Evolutionary conservation across 2,329 filamentous ascomycete genomes (phyloP).

Genomic region (Davidsoniella virescens): DNA sequence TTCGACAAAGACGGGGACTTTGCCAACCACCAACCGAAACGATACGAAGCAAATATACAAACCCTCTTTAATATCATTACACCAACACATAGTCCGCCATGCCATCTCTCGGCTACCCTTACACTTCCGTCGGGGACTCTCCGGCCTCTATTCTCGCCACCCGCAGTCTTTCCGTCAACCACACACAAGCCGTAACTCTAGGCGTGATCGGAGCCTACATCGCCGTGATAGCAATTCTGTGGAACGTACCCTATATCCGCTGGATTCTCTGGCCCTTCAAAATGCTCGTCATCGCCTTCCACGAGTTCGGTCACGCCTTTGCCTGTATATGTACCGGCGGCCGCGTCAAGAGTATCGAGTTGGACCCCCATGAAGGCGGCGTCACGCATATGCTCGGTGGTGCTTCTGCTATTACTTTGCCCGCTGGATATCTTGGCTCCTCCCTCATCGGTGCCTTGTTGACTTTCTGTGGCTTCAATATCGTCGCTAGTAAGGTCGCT

Average conservation of each 20-base stretch:
- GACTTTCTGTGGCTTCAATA: constrained; percentile 68
- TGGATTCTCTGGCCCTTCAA: constrained; percentile 71
- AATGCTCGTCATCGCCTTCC: constrained; percentile 75
- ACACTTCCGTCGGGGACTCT: constrained; percentile 4
- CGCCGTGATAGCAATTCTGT: constrained; percentile 57
- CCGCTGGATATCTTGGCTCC: constrained; percentile 63
- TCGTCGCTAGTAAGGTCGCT: constrained; percentile 65
- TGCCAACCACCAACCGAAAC: no score
- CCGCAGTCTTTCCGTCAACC: constrained; percentile 17
- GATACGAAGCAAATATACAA: no score
- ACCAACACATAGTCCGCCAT: background rate
- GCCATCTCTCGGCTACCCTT: constrained; percentile 1
- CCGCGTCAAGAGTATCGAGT: constrained; percentile 51
- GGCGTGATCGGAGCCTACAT: constrained; percentile 57
- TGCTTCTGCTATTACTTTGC: constrained; percentile 51
- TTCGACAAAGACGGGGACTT: no score
- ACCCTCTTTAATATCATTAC: background rate
- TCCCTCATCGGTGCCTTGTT: constrained; percentile 61
- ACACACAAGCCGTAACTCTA: constrained; percentile 54
- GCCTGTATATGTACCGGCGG: constrained; percentile 58
- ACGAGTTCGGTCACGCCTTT: constrained; percentile 64
- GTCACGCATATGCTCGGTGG: constrained; percentile 65
- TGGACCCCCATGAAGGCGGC: constrained; percentile 47
- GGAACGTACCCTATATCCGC: constrained; percentile 64
- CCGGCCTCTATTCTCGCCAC: background rate